Evolutionary conservation across 2,329 filamentous ascomycete genomes (phyloP), one percentile per base, ranked within the genome.

Genomic region (Phyllosticta ampelicida): DNA sequence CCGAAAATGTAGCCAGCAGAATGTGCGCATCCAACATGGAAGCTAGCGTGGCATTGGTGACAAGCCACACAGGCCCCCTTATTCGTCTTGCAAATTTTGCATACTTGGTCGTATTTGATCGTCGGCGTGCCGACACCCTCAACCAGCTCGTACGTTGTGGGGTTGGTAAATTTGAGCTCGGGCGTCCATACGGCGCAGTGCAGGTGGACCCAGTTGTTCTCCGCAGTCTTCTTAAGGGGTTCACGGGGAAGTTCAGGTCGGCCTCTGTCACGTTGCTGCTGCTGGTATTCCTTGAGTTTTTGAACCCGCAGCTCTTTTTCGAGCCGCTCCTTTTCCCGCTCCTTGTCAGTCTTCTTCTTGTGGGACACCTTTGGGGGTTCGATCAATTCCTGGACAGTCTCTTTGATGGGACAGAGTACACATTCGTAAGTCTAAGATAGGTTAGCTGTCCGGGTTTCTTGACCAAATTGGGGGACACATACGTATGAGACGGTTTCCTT

Each of bases 201-300:
- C 26, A 97, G 90, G 70, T 99, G 94, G 16, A 96, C 89, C 94
- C 94, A 99, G 68, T 97, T 97, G 74, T 97, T 97, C 69, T 95
- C 90, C 3, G 87, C 89, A 0, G 94, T 99, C 53, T 89, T 84
- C 74, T 99, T 99, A 62, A 99, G 77, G 3, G 94, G 87, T 70
- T 97, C 94, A 53, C 94, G 84, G 23, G 94, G 94, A 63, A 89
- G 83, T 36, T 86, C 73, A 1, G 94, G 92, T 53, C 91, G 87
- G 64, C 90, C 90, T 65, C 86, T 83, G 61, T 92, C 87, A 67
- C 89, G 83, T 72, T 99, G 92, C 67, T 84, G 86, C 69, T 87
- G 87, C 48, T 84, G 83, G 71, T 95, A 96, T 58, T 85, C 85
- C n/a, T 92, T 86, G 54, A 86, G 87, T 8, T 86, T 86, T 64